phyloP scores from a whole-genome alignment of 768 basidiomycete genomes.

The Auricularia cornea region DNA sequence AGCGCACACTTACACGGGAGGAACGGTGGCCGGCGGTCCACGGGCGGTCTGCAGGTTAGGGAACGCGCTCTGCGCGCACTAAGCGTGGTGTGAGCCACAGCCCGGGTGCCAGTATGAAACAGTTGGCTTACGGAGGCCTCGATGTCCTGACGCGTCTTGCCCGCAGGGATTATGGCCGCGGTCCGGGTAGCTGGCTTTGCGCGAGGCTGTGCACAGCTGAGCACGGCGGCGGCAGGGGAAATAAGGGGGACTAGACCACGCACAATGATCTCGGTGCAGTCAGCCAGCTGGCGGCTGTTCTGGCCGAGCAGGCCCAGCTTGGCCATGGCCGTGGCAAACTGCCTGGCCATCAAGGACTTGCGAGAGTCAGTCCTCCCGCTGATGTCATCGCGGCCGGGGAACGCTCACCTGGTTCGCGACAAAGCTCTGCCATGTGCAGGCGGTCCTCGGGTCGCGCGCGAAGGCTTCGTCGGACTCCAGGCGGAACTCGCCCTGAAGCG shows the following conservation, averaged over 20 bases:
- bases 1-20: background rate
- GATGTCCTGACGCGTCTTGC: background rate
- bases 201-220: background rate
- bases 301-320: constrained; percentile 39
- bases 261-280: constrained; percentile 37
- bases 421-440: constrained; percentile 41
- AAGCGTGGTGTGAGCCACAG: background rate
- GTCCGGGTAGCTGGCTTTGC: background rate
- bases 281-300: constrained; percentile 26
- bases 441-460: constrained; percentile 34
- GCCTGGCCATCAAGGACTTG: constrained; percentile 25
- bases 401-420: constrained; percentile 18
- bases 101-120: background rate
- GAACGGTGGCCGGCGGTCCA: background rate
- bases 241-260: background rate
- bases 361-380: constrained; percentile 14
- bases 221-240: background rate
- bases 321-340: constrained; percentile 34
- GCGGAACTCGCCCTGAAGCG: constrained; percentile 31
- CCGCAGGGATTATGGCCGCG: background rate
- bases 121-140: background rate
- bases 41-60: background rate
- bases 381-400: background rate
- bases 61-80: background rate
- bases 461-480: constrained; percentile 35